Evolutionary conservation across 2,329 filamentous ascomycete genomes (phyloP), one percentile per base, ranked within the genome.

Genomic region (Hypoxylon sp.): DNA sequence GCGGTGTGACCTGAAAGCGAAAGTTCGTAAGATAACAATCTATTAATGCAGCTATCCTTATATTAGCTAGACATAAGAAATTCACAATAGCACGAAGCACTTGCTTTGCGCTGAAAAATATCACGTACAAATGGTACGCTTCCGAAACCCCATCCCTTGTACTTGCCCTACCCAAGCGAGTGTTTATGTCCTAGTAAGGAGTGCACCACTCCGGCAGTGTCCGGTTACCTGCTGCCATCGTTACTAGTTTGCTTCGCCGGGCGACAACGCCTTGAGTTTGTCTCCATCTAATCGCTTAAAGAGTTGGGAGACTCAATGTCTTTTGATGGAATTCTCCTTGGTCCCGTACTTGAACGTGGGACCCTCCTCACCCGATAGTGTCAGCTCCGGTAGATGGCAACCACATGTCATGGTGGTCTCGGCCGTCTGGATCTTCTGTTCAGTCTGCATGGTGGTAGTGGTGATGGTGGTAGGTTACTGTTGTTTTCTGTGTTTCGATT

Each of bases 361-460:
- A 11, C 16, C 32, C 11, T 45, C 13, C 11, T 57, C 55, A 40
- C 25, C 35, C n/a, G 42, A 51, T 3, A 48, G 35, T 30, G 42
- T 35, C 35, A 34, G 41, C 5, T 55, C 55, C 9, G 43, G 46
- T 16, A 55, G 23, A 25, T 51, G 45, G 20, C 43, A 52, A 12
- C 9, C 19, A 9, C 23, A n/a, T 5, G 23, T 12, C 25, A 25
- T 38, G 17, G 27, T 26, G 29, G 5, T 38, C 20, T 48, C 47
- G 42, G 38, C 38, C 27, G 21, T 35, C 21, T n/a, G n/a, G n/a
- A n/a, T n/a, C n/a, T n/a, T n/a, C n/a, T n/a, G n/a, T n/a, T n/a
- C n/a, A n/a, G n/a, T n/a, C n/a, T n/a, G n/a, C n/a, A n/a, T n/a
- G n/a, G n/a, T n/a, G n/a, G n/a, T n/a, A n/a, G n/a, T n/a, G n/a